Evolutionary conservation across 2,329 filamentous ascomycete species (phyloP).

Genomic region (Pseudocercospora fijiensis): DNA sequence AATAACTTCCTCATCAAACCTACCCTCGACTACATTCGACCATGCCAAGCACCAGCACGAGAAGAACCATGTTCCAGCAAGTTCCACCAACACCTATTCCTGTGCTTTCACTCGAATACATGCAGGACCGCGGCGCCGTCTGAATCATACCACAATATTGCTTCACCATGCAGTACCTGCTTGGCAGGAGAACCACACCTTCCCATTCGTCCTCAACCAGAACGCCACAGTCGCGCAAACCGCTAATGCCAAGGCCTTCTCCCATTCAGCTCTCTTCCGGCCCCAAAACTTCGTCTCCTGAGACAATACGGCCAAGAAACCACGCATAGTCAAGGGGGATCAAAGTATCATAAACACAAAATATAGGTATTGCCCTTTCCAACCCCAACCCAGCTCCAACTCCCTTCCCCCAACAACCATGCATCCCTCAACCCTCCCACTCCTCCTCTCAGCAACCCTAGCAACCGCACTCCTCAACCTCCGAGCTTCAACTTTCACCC

Average conservation of each 20-base stretch:
- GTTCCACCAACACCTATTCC: neutral
- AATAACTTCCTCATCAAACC: neutral
- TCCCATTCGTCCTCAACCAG: neutral
- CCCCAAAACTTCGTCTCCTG: neutral
- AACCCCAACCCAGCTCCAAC: neutral
- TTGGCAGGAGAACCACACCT: neutral
- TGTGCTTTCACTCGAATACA: neutral
- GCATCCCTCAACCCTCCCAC: neutral
- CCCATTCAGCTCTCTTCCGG: neutral
- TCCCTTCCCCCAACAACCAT: neutral
- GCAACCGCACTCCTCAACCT: neutral
- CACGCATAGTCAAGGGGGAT: neutral
- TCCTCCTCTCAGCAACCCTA: neutral
- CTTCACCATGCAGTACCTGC: neutral
- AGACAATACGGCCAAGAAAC: neutral
- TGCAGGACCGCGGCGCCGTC: neutral
- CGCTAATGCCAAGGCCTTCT: neutral
- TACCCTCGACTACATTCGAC: neutral
- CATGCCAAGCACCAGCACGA: neutral
- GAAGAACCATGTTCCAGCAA: neutral
- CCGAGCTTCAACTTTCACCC: neutral
- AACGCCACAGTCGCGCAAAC: constrained; percentile 2
- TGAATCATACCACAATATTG: neutral
- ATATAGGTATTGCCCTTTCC: neutral
- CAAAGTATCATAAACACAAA: neutral